Base-by-base conservation (phyloP, 495 filamentous ascomycete genomes). In the Oidiodendron maius region DNA sequence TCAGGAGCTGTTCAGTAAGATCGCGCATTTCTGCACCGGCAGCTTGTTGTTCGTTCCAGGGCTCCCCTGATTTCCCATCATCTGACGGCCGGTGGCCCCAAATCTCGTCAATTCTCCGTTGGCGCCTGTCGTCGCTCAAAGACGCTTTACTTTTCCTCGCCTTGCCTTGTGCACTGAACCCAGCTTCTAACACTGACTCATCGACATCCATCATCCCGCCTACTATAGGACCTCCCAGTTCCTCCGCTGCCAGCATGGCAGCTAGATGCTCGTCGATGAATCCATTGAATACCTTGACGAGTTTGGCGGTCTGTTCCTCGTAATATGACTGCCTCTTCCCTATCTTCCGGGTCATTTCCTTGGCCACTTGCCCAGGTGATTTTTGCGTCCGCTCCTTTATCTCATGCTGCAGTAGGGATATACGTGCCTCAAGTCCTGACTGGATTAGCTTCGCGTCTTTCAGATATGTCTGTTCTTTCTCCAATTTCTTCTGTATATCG, bases 181-280 rank as follows among this genome's bases (percentile, higher is more conserved):
- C 86, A 8, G 80, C 77, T 45, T 80, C 78, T 37, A 89, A 65
- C 13, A 66, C 73, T 6, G 67, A 69, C 44, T 80, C 73, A 20
- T 60, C 50, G 34, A 91, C 70, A 11, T 83, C 80, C 46, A 81
- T 63, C 36, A 80, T 66, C 53, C 89, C 83, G 10, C 90, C 90
- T 1, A 91, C 87, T 5, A 88, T 82, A 0, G 90, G 89, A 0
- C 90, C 90, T 4, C 90, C 90, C 9, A 89, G 71, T 57, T 88
- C 86, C 67, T 96, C 90, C 0, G 86, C 87, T 12, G 89, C 89
- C 24, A 96, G 69, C 87, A 91, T 89, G 0, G 75, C 65, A 4
- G 84, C 86, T 2, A 96, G 75, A 35, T 83, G 75, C 13, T 81
- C 69, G 47, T 84, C 76, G 15, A 91, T 78, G 48, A 95, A 95